Percentiles rank a stretch among this genome's conserved stretches.
Evolutionary conservation across 1,284 basidiomycete species (phyloP).

Genomic region (Cryptococcus wingfieldii): DNA sequence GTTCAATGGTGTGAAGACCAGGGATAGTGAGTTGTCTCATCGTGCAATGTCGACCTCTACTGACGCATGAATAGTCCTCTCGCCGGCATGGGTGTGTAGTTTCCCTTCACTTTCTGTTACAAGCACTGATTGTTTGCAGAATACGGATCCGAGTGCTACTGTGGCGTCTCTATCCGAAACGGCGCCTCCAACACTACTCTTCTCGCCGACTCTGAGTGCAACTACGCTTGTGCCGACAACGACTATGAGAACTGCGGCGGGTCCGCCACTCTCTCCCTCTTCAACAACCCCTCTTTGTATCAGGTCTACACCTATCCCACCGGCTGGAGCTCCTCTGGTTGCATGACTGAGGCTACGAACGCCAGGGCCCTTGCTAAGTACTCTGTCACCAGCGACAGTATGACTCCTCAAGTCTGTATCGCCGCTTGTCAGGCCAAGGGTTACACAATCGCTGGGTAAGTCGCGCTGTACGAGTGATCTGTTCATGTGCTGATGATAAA

Average conservation of each 20-base stretch:
- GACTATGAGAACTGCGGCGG: conserved; percentile 35
- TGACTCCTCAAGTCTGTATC: conserved; percentile 30
- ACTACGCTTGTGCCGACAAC: conserved; percentile 22
- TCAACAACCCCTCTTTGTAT: conserved; percentile 55
- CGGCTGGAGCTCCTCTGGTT: conserved; percentile 31
- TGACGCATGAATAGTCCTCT: conserved; percentile 7
- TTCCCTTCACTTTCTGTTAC: not conserved
- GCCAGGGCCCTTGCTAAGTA: conserved; percentile 26
- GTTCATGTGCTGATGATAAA: not conserved
- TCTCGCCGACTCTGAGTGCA: conserved; percentile 19
- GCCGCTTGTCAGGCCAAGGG: conserved; percentile 22
- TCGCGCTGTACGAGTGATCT: not conserved
- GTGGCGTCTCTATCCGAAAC: conserved; percentile 26
- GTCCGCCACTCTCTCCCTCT: conserved; percentile 47
- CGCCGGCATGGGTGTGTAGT: conserved; percentile 18
- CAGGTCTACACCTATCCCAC: conserved; percentile 36
- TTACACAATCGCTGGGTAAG: conserved; percentile 21
- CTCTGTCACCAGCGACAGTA: conserved; percentile 16
- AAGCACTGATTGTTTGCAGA: conserved; percentile 7
- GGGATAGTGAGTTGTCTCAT: conserved; percentile 11
- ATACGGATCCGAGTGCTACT: conserved; percentile 31
- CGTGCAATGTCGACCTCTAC: not conserved
- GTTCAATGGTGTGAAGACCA: conserved; percentile 24
- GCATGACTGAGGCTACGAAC: conserved; percentile 26
- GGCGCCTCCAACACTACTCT: conserved; percentile 30